Evolutionary conservation across 1,284 basidiomycete species (phyloP).

Genomic region (Heliocybe sulcata): DNA sequence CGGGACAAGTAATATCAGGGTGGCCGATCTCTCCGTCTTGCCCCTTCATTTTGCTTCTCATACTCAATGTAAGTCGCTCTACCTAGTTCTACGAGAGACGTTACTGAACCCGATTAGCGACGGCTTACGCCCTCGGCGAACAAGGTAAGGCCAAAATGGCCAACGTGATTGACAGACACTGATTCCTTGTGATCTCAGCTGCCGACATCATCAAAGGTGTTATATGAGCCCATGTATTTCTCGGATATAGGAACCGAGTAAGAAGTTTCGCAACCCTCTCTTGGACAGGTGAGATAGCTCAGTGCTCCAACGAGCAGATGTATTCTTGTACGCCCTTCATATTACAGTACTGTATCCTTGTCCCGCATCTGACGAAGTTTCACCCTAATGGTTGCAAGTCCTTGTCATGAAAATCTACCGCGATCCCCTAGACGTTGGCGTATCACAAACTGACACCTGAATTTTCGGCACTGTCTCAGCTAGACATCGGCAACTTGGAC

Average conservation of each 20-base stretch:
- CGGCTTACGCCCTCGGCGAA: slow-evolving; percentile 13
- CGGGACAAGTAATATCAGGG: slow-evolving; percentile 43
- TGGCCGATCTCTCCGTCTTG: slow-evolving; percentile 40
- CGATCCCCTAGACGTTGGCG: too few species aligned
- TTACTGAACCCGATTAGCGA: slow-evolving; percentile 6
- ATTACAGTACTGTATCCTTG: too few species aligned
- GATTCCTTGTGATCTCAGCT: slow-evolving; percentile 1
- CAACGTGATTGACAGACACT: neutral
- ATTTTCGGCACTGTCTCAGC: too few species aligned
- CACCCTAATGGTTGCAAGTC: too few species aligned
- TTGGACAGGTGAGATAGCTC: too few species aligned
- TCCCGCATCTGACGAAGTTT: too few species aligned
- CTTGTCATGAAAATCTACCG: too few species aligned
- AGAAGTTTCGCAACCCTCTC: too few species aligned
- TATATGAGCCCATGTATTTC: neutral
- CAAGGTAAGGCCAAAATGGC: slow-evolving; percentile 4
- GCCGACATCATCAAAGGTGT: slow-evolving; percentile 11
- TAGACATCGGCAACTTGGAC: neutral
- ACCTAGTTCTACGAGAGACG: neutral
- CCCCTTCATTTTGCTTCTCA: slow-evolving; percentile 39
- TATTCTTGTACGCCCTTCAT: too few species aligned
- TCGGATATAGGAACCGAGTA: too few species aligned
- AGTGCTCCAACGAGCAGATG: too few species aligned
- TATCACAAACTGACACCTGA: too few species aligned
- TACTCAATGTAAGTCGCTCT: slow-evolving; percentile 18